Base-by-base conservation (phyloP, 805 yeast genomes). In the Blastobotrys terrestris region DNA sequence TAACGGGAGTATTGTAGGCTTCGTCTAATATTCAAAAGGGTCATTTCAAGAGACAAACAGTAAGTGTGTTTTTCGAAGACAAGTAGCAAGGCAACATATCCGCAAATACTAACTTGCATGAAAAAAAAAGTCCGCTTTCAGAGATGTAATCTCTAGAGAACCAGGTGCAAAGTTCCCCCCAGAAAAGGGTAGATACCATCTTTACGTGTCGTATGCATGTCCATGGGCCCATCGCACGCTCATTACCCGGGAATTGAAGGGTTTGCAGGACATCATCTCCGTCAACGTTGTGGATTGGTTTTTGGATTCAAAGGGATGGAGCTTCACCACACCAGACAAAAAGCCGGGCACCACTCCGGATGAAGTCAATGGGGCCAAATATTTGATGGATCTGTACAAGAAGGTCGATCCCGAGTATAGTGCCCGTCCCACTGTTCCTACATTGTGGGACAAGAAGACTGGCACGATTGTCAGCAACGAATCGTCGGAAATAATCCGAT, bases 201-300 rank as follows among this genome's bases (percentile, higher is more conserved):
- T 90, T 52, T 91, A 86, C 62, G 95, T 89, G 8, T 85, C 94
- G 0, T 74, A 77, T 48, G 96, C 96, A 1, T 92, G 99, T 70
- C 98, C 99, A 2, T 92, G 97, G 91, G 97, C 97, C 0, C 95
- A 88, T 65, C 77, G 98, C 57, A 81, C 91, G 0, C 73, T 91
- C 54, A 84, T 89, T 50, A 76, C 84, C 2, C 72, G 97, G 51
- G 69, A 77, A 11, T 72, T 92, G 57, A 89, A 90, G 72, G 96
- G 96, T 1, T 67, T 85, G 48, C 67, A 73, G n/a, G 74, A 73
- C 51, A 63, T 73, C 39, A 75, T 74, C 51, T 64, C 71, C 48
- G 66, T 73, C 31, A 81, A 91, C 18, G 89, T 88, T 41, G 97
- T 92, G 11, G 95, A 90, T 67, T 90, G 97, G 92, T 83, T 81